Evolutionary conservation across 495 filamentous ascomycete genomes (phyloP), one percentile per base, ranked within the genome.

Genomic region (Penicillium tannophilum): DNA sequence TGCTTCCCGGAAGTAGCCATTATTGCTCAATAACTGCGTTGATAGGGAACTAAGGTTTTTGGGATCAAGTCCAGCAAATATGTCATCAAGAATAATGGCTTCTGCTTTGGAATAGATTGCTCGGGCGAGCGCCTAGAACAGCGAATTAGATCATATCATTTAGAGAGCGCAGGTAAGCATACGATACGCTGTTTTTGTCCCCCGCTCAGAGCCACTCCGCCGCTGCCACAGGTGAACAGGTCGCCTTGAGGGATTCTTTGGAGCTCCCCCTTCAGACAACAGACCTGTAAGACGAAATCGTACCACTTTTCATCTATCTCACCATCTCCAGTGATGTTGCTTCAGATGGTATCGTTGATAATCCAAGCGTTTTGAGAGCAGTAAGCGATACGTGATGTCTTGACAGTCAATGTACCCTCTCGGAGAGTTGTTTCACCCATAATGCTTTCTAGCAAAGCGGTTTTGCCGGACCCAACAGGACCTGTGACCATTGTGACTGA

Each of bases 121-220:
- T n/a, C 47, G 47, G 0, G 47, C 47, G 23, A 46, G 43, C 0
- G 43, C 43, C 43, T 46, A 23, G 20, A 3, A 1, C 2, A 10
- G 6, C 6, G 10, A 8, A 24, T 23, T 23, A 46, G 31, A 7
- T 23, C 35, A 14, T 39, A 4, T 12, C 0, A 46, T 23, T 23
- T 1, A 1, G 20, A 23, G 20, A 23, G 20, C 20, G 2, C 20
- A 14, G 23, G 23, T 16, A 6, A 24, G 2, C 43, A 9, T 46
- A 46, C 43, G 8, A 46, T 24, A n/a, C 47, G 24, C 26, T 50
- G 47, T n/a, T 50, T 50, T 50, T 50, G 47, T 2, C 47, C 47
- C 4, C 47, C 47, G 19, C 47, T 50, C 4, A 50, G n/a, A n/a
- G 47, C 4, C 6, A 31, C 30, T 2, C 47, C 47, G 33, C 24